These are phyloP conservation scores for Lentinus tigrinus DNA, from an alignment of 768 basidiomycete genomes.

Conservation along the genomic window DNA sequence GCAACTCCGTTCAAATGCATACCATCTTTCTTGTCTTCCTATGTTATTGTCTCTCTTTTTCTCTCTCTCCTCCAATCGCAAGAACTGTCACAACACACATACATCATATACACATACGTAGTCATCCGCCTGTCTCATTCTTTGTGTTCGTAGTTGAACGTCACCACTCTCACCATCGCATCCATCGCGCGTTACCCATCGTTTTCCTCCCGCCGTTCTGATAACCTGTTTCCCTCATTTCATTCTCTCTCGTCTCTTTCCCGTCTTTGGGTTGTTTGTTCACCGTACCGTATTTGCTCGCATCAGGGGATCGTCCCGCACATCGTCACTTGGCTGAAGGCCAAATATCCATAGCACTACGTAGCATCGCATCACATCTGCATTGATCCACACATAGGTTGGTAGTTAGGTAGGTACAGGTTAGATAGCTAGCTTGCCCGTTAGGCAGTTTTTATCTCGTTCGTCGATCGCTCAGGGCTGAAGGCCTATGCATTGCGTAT, in stretches of 20 bases:
- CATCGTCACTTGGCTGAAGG: conserved; percentile 18
- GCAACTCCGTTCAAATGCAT: neutral
- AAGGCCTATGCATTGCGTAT: conserved; percentile 28
- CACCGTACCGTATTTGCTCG: conserved; percentile 16
- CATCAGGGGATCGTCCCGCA: conserved; percentile 24
- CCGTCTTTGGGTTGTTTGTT: neutral
- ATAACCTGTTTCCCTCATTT: neutral
- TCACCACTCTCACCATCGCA: neutral
- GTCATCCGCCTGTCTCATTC: neutral
- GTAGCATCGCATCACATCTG: conserved; percentile 4
- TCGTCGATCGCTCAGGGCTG: conserved; percentile 9
- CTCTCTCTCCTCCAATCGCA: conserved; percentile 1
- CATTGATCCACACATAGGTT: conserved; percentile 13
- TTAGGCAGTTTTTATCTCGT: neutral
- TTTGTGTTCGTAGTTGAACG: neutral
- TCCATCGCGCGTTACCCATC: conserved; percentile 7
- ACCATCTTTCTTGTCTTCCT: neutral
- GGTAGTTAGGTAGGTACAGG: conserved; percentile 15
- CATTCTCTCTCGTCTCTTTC: neutral
- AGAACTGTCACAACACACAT: conserved; percentile 9
- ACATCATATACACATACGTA: conserved; percentile 11
- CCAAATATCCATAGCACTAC: conserved; percentile 8
- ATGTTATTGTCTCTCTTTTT: conserved; percentile 11
- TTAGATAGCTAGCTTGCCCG: conserved; percentile 11
- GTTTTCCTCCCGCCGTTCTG: neutral